Base-by-base conservation (phyloP, 768 basidiomycete genomes). In the Daedalea quercina region DNA sequence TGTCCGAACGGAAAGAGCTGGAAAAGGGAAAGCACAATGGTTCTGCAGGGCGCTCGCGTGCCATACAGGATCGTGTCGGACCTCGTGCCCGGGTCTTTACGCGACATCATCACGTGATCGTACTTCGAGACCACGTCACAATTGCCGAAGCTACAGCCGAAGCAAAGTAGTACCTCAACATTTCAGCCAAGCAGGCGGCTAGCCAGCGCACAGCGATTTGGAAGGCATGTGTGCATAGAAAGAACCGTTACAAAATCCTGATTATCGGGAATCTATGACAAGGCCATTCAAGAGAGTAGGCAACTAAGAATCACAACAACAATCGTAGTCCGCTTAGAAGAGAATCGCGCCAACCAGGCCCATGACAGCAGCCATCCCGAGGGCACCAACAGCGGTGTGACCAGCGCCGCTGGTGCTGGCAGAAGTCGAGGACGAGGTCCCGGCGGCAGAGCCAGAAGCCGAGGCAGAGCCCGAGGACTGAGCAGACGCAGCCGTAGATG, bases 311-410 rank as follows among this genome's bases (percentile, higher is more conserved):
- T 19, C 13, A 40, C 37, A 40, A 19, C 13, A 40, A 40, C 28
- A 31, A 31, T 11, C 6, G 28, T n/a, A 23, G 4, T 8, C 9
- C 19, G 40, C 24, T 51, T 19, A 53, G 52, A 80, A 69, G 20
- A 82, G 67, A 46, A 70, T 70, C 49, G 75, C 72, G 40, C 80
- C 80, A 51, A 79, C 64, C 42, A 81, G 58, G 20, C 80, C 79
- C 62, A 83, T 65, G 34, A 80, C 28, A 35, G 73, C 74, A 44
- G 76, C 78, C 23, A 81, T 57, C 15, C 78, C 76, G 57, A 74
- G 67, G 0, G 70, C 61, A 9, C 71, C 65, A 37, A 58, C 49
- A 35, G 62, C 58, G 52, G 63, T 68, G 47, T 59, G 65, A 15
- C 72, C 70, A 41, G 66, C 73, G 41, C 65, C 69, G 23, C 65